Evolutionary conservation across 2,329 filamentous ascomycete species (phyloP), one percentile per base, ranked within the genome.

Genomic region (Calonectria fujianensis): DNA sequence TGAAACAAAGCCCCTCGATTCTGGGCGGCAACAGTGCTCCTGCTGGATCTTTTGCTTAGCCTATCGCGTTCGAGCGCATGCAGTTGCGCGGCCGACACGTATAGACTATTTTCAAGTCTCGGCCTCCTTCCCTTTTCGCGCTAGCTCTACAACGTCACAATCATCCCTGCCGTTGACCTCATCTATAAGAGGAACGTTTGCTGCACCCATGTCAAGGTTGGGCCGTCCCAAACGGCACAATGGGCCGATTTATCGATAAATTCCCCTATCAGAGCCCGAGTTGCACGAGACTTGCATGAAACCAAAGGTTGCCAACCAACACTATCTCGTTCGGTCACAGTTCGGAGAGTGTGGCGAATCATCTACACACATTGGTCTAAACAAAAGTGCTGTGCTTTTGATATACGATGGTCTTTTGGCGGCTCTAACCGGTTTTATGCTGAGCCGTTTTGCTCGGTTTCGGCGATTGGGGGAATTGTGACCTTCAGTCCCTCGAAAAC

Each of bases 121-220:
- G 35, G 45, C 35, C 54, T 41, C 71, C 71, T 73, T 65, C 71
- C 71, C 10, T 5, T 65, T 73, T 63, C 9, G 71, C 35, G 39
- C 57, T 73, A 69, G 65, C 54, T 65, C 31, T 39, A 52, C 32
- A 27, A 57, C 69, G 52, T 69, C 65, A 69, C 59, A 50, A 63
- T 64, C 57, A 51, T 64, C 66, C 71, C 35, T 48, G 71, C 57
- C 35, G 27, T 45, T 73, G 65, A 73, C 66, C 48, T 41, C 70
- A 69, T 71, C 57, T 29, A 27, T 20, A 41, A 11, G 27, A 39
- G 57, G 35, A 39, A 63, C 57, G 37, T 29, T 63, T 63, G 37
- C 24, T 29, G n/a, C 35, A 63, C n/a, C 57, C 57, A 27, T 41
- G 35, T 39, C 57, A 24, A 24, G 35, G n/a, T 61, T 39, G 57